phyloP scores from a whole-genome alignment of 805 yeast species.

The Hemisphaericaspora nanyangensis region DNA sequence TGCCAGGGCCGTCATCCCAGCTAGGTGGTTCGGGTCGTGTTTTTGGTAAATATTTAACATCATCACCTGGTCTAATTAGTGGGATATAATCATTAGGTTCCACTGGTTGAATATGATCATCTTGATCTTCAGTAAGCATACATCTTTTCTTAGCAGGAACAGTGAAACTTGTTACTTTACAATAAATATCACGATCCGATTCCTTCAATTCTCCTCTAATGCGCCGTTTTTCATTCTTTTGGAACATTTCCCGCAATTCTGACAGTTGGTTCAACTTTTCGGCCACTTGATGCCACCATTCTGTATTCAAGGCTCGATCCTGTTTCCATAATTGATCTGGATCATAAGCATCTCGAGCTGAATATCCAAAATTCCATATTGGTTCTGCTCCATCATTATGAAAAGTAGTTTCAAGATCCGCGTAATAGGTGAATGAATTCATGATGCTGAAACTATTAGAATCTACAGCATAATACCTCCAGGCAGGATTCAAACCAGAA shows the following conservation, averaged over 20 bases:
- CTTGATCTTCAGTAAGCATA: constrained; percentile 21
- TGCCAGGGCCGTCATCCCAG: too few species aligned
- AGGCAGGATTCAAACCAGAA: constrained; percentile 58
- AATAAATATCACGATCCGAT: constrained; percentile 15
- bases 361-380: constrained; percentile 59
- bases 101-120: constrained; percentile 15
- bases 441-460: constrained; percentile 54
- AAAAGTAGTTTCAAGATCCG: constrained; percentile 57
- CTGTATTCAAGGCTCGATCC: constrained; percentile 58
- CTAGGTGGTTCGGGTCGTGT: background rate
- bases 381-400: constrained; percentile 53
- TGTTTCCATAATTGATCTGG: constrained; percentile 53
- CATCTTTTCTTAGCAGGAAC: constrained; percentile 17
- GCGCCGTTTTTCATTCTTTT: constrained; percentile 26
- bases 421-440: constrained; percentile 57
- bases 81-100: constrained; percentile 12
- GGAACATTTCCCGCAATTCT: constrained; percentile 5
- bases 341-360: constrained; percentile 58
- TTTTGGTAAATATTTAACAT: constrained; percentile 11
- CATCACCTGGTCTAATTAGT: constrained; percentile 11
- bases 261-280: constrained; percentile 26
- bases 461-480: constrained; percentile 72
- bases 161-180: constrained; percentile 16
- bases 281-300: constrained; percentile 54
- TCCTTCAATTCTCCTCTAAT: constrained; percentile 45